A percentile compares a stretch with the other conserved stretches of the same genome.
phyloP scores from a whole-genome alignment of 192 early-diverging fungal genomes.

The Coemansia aciculifera region DNA sequence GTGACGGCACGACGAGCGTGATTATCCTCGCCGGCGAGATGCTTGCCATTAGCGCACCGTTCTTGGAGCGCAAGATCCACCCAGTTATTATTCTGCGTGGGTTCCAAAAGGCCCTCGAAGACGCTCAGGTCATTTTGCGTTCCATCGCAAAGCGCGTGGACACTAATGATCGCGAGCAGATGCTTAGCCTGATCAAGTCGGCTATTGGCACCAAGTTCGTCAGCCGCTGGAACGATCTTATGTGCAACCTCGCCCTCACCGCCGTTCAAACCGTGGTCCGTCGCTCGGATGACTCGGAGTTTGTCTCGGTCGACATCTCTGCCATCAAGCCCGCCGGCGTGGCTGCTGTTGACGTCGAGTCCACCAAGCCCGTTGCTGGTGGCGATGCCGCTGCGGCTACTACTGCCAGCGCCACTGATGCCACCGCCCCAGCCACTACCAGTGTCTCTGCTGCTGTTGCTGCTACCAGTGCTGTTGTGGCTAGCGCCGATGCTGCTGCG shows the following conservation, averaged over 20 bases:
- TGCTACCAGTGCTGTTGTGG: neutral
- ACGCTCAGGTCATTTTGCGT: constrained; percentile 82
- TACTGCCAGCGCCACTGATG: neutral
- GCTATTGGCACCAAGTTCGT: constrained; percentile 97
- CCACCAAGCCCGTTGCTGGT: neutral
- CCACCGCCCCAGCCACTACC: neutral
- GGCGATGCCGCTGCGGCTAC: constrained; percentile 2
- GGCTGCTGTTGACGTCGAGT: neutral
- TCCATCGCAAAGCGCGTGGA: constrained; percentile 84
- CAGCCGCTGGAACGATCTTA: constrained; percentile 92
- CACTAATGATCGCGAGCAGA: constrained; percentile 79
- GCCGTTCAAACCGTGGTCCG: constrained; percentile 89
- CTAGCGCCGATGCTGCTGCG: constrained; percentile 6
- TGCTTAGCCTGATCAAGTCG: constrained; percentile 88
- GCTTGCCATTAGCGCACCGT: constrained; percentile 85
- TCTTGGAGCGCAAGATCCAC: constrained; percentile 97
- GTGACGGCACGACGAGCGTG: constrained; percentile 98
- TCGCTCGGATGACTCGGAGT: constrained; percentile 35
- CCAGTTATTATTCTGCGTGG: constrained; percentile 95
- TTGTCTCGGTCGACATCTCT: constrained; percentile 9
- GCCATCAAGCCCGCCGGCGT: constrained; percentile 3
- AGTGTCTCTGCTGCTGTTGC: neutral
- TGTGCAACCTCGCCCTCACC: constrained; percentile 95
- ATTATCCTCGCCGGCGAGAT: constrained; percentile 99
- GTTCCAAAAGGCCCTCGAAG: constrained; percentile 92